Percentiles rank a stretch among this genome's conserved stretches.
These are phyloP conservation scores for Lipomyces lipofer DNA, from an alignment of 805 yeast genomes.

Conservation along the genomic window DNA sequence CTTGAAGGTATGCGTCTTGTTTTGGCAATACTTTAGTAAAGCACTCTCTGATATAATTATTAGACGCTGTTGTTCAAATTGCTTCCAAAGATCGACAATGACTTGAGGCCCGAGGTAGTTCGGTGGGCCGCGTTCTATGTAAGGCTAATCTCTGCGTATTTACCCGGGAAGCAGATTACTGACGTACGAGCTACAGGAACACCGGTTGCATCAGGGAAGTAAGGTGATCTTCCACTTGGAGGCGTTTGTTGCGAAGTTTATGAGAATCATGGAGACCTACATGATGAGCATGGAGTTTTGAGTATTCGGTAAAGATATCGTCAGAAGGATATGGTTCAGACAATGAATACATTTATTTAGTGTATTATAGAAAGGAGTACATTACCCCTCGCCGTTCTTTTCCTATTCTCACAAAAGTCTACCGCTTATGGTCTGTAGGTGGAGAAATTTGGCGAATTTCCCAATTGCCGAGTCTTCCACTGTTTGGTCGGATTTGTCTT, in stretches of 20 bases:
- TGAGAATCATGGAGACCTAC: slow-evolving; percentile 65
- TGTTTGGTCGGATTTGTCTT: slow-evolving; percentile 65
- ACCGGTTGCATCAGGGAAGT: slow-evolving; percentile 78
- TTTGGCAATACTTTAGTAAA: neutral
- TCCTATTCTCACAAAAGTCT: too few species aligned
- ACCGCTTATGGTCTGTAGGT: slow-evolving; percentile 10
- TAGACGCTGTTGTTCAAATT: slow-evolving; percentile 46
- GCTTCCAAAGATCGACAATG: slow-evolving; percentile 35
- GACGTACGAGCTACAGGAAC: slow-evolving; percentile 58
- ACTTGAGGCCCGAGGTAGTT: slow-evolving; percentile 35
- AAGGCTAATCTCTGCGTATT: neutral
- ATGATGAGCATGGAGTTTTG: neutral
- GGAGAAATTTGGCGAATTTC: slow-evolving; percentile 39
- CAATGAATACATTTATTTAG: neutral
- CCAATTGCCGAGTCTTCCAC: slow-evolving; percentile 53
- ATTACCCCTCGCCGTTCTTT: too few species aligned
- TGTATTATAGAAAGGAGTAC: neutral
- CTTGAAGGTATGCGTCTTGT: slow-evolving; percentile 46
- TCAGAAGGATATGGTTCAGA: neutral
- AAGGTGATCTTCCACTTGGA: slow-evolving; percentile 93
- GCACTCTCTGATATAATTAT: slow-evolving; percentile 4
- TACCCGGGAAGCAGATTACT: neutral
- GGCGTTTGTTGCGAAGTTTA: slow-evolving; percentile 85
- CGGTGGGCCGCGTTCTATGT: slow-evolving; percentile 32
- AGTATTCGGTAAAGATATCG: neutral